A percentile compares a stretch with the other conserved stretches of the same genome.
Conservation (phyloP, 2,329 filamentous ascomycete species). For the Cytospora chrysosperma region DNA sequence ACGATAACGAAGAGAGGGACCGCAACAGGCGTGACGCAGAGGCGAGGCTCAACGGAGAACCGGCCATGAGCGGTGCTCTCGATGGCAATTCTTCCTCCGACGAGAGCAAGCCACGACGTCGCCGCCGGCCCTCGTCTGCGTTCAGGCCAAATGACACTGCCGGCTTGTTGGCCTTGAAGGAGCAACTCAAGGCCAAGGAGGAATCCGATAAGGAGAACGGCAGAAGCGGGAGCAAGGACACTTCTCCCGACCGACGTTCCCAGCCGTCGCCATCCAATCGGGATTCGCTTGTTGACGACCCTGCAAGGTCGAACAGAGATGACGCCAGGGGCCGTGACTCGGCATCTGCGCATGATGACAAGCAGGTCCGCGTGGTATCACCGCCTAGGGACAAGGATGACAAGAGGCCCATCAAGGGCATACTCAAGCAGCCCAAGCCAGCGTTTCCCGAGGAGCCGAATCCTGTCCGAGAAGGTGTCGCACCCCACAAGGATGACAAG, state of each 20-base stretch:
- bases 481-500: constrained; percentile 86
- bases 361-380: constrained; percentile 67
- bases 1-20: constrained; percentile 28
- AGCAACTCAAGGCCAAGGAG: constrained; percentile 48
- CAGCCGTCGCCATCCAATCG: constrained; percentile 9
- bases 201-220: constrained; percentile 31
- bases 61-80: constrained; percentile 33
- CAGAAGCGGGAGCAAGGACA: constrained; percentile 25
- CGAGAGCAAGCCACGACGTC: constrained; percentile 37
- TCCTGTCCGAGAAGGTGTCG: constrained; percentile 83
- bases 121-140: constrained; percentile 40
- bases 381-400: constrained; percentile 65
- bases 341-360: constrained; percentile 39
- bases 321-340: constrained; percentile 45
- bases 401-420: constrained; percentile 73
- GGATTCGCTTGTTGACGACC: constrained; percentile 2
- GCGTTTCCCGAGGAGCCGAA: constrained; percentile 87
- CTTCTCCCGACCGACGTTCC: constrained; percentile 27
- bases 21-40: constrained; percentile 41
- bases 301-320: constrained; percentile 26
- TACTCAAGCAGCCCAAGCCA: constrained; percentile 76
- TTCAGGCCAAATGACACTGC: constrained; percentile 56
- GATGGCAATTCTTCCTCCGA: constrained; percentile 44
- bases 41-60: constrained; percentile 38
- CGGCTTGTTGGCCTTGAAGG: constrained; percentile 49